These are phyloP conservation scores for Taphrina flavorubra DNA, from an alignment of 1,139 yeast species.

Conservation along the genomic window DNA sequence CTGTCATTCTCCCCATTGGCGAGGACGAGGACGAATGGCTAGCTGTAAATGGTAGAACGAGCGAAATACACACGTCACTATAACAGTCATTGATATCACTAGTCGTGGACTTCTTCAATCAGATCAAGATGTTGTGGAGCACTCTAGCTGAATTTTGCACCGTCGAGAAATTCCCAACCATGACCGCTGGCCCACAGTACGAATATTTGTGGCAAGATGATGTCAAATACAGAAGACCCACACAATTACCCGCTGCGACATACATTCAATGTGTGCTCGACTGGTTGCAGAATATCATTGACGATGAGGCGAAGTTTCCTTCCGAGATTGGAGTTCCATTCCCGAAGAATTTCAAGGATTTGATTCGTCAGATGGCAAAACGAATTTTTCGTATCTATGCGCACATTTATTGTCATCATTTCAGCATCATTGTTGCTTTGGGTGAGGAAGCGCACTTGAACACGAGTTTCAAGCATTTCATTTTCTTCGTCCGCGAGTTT, in stretches of 20 bases:
- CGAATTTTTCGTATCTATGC: constrained; percentile 95
- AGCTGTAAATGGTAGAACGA: constrained; percentile 69
- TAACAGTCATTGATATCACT: constrained; percentile 56
- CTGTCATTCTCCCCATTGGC: constrained; percentile 90
- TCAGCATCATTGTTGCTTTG: constrained; percentile 88
- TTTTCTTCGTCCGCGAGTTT: constrained; percentile 84
- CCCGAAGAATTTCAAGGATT: constrained; percentile 58
- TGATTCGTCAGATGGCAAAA: constrained; percentile 84
- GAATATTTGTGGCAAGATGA: constrained; percentile 94
- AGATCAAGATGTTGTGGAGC: constrained; percentile 94
- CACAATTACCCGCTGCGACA: constrained; percentile 87
- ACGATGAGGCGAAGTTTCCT: constrained; percentile 89
- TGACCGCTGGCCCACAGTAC: constrained; percentile 55
- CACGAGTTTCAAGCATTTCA: constrained; percentile 92
- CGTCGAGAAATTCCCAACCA: constrained; percentile 86
- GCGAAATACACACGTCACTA: neutral
- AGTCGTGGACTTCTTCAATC: constrained; percentile 76
- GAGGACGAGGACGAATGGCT: constrained; percentile 94
- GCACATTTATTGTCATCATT: constrained; percentile 96
- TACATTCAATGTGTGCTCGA: constrained; percentile 90
- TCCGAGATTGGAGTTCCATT: constrained; percentile 84
- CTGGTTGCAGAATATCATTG: constrained; percentile 90
- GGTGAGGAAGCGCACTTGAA: constrained; percentile 92
- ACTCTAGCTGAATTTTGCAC: constrained; percentile 96
- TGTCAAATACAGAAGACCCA: constrained; percentile 61